phyloP scores from a whole-genome alignment of 2,329 filamentous ascomycete genomes.

The Alternaria hordeiaustralica region DNA sequence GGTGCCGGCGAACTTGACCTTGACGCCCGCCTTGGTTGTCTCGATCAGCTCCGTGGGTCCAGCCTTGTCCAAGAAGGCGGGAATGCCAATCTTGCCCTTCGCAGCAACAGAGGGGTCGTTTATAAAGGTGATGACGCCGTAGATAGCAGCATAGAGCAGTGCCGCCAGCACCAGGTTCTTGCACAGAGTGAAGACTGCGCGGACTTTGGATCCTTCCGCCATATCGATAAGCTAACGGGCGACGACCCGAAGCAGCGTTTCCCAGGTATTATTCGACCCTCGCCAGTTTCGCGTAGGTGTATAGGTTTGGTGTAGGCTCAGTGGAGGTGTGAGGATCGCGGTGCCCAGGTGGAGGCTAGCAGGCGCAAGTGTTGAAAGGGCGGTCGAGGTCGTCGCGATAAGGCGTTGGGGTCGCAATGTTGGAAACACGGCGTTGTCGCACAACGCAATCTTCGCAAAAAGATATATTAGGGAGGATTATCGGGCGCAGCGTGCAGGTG shows the following conservation, averaged over 20 bases:
- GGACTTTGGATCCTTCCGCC: conserved; percentile 43
- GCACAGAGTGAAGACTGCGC: conserved; percentile 47
- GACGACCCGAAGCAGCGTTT: conserved; percentile 21
- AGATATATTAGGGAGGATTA: conserved; percentile 1
- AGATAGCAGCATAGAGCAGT: conserved; percentile 52
- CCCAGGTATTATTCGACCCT: conserved; percentile 6
- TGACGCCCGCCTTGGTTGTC: conserved; percentile 49
- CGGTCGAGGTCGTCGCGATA: background rate
- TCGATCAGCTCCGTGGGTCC: conserved; percentile 51
- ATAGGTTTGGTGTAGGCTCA: background rate
- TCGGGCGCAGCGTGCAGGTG: conserved; percentile 1
- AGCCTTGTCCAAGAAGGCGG: conserved; percentile 50
- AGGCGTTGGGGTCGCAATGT: background rate
- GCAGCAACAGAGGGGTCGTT: conserved; percentile 50
- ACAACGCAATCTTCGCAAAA: background rate
- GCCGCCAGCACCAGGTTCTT: conserved; percentile 54
- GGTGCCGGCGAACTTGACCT: conserved; percentile 53
- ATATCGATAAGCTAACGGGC: conserved; percentile 32
- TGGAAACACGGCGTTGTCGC: conserved; percentile 2
- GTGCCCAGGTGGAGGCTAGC: background rate
- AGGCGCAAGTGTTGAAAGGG: background rate
- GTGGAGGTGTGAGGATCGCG: background rate
- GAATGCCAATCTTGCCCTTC: conserved; percentile 51
- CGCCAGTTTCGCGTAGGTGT: conserved; percentile 13
- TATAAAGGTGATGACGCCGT: conserved; percentile 50